These are phyloP conservation scores for Pholiota adiposa DNA, from an alignment of 1,284 basidiomycete species.

Conservation along the genomic window DNA sequence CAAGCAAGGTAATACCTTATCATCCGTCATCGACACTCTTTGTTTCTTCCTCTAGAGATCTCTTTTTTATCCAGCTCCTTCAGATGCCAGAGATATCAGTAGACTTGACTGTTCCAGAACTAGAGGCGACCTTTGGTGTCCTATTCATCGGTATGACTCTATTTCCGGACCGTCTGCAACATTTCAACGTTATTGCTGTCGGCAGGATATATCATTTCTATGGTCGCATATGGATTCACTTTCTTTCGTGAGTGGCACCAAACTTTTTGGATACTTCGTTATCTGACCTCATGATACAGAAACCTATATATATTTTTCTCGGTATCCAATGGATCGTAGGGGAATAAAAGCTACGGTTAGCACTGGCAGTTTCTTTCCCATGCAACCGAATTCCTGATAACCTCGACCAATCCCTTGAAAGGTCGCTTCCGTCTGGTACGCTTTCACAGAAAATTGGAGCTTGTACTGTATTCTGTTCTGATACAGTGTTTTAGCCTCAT, in stretches of 20 bases:
- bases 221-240: conserved; percentile 28
- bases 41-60: too few species aligned
- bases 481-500: background rate
- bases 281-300: conserved; percentile 16
- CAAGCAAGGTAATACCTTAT: too few species aligned
- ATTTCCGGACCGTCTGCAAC: background rate
- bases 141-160: conserved; percentile 22
- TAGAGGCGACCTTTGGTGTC: conserved; percentile 27
- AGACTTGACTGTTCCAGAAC: conserved; percentile 5
- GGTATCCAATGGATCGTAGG: conserved; percentile 22
- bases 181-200: background rate
- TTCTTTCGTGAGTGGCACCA: conserved; percentile 26
- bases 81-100: conserved; percentile 3
- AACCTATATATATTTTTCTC: conserved; percentile 27
- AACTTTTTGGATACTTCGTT: background rate
- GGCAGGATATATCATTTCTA: conserved; percentile 25
- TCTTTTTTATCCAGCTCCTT: too few species aligned
- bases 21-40: too few species aligned
- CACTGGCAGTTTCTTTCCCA: background rate
- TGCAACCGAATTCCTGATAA: background rate
- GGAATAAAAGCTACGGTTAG: conserved; percentile 20
- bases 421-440: background rate
- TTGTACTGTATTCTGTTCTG: background rate
- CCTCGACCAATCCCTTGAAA: background rate
- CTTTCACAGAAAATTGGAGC: background rate